These are phyloP conservation scores for Henningerozyma blattae DNA, from an alignment of 805 yeast genomes.

Conservation along the genomic window DNA sequence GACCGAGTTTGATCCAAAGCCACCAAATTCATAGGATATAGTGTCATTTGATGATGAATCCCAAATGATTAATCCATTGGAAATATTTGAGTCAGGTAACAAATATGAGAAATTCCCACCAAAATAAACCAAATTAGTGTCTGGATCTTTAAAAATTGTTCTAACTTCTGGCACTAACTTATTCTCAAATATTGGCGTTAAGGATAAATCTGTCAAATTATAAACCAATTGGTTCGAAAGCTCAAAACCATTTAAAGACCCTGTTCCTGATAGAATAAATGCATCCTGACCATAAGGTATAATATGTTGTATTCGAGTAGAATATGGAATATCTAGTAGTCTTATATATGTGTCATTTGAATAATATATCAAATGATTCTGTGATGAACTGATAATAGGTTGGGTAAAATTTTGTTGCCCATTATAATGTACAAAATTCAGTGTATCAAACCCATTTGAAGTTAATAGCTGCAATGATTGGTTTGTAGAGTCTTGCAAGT, in stretches of 20 bases:
- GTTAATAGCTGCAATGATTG: constrained; percentile 15
- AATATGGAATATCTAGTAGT: constrained; percentile 7
- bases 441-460: neutral
- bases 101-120: constrained; percentile 68
- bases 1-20: constrained; percentile 49
- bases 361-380: constrained; percentile 14
- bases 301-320: constrained; percentile 13
- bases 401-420: constrained; percentile 25
- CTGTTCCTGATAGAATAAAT: constrained; percentile 25
- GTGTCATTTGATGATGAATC: constrained; percentile 33
- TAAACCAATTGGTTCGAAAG: constrained; percentile 23
- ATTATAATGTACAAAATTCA: constrained; percentile 7
- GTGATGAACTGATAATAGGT: constrained; percentile 1
- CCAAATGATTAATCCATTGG: constrained; percentile 47
- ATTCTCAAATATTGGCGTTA: constrained; percentile 17
- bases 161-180: constrained; percentile 25
- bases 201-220: constrained; percentile 21
- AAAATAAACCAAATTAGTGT: constrained; percentile 45
- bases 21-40: constrained; percentile 52
- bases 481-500: constrained; percentile 5
- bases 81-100: constrained; percentile 24
- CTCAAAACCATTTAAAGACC: constrained; percentile 16
- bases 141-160: constrained; percentile 38
- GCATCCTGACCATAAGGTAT: constrained; percentile 22
- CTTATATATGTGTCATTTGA: constrained; percentile 17